Conservation (phyloP, 441 rosid species). For the Melastoma candidum region DNA sequence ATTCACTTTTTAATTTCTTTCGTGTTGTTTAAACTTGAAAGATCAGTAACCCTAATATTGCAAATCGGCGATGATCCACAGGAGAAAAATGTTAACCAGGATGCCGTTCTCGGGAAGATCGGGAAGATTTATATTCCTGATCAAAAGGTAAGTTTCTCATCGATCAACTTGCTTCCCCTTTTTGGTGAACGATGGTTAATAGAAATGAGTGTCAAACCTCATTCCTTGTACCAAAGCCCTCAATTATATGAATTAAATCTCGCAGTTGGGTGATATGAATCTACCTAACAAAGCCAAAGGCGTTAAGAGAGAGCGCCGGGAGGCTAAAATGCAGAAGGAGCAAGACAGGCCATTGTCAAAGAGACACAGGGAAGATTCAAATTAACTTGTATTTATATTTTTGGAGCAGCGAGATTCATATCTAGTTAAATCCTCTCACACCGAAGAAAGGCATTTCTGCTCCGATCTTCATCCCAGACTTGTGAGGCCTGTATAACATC, state of each 20-base stretch:
- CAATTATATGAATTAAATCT: not conserved
- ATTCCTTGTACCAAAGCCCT: no score
- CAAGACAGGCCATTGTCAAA: constrained; percentile 32
- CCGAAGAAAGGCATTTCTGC: no score
- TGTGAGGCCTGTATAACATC: no score
- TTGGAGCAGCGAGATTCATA: no score
- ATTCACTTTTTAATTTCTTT: not conserved
- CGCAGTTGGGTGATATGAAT: constrained; percentile 52
- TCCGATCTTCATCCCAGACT: no score
- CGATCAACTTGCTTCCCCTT: no score
- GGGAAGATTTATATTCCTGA: constrained; percentile 87
- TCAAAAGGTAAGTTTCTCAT: constrained; percentile 51
- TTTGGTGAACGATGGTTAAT: no score
- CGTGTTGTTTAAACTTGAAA: not conserved
- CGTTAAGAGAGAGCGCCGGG: constrained; percentile 85
- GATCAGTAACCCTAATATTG: constrained; percentile 1
- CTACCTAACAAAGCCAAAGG: constrained; percentile 71
- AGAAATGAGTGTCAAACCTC: no score
- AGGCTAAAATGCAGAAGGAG: constrained; percentile 44
- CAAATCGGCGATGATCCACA: constrained; percentile 19
- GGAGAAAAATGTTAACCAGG: constrained; percentile 70
- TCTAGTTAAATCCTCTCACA: no score
- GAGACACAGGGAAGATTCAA: constrained; percentile 46
- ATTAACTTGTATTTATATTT: constrained; percentile 6
- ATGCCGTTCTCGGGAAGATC: constrained; percentile 49